Conservation (phyloP, 2,329 filamentous ascomycete genomes). For the Gnomoniopsis smithogilvyi region DNA sequence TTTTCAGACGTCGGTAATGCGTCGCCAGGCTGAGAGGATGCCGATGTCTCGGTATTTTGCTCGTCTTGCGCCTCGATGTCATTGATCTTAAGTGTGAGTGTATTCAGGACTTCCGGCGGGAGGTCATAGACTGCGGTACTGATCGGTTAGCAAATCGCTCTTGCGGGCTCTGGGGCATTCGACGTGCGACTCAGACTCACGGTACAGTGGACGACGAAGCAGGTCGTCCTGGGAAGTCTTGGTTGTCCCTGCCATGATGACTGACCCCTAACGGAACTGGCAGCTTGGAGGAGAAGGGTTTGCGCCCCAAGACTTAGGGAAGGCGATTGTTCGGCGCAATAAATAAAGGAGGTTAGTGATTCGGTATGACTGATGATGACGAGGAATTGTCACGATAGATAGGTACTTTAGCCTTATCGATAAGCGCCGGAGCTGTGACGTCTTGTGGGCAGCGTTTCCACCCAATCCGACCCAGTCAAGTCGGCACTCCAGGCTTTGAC, state of each 20-base stretch:
- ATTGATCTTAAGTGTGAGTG: constrained; percentile 57
- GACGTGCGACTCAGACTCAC: constrained; percentile 31
- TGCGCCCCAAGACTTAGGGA: too few relatives aligned
- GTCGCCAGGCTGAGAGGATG: constrained; percentile 17
- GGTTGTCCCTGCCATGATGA: constrained; percentile 16
- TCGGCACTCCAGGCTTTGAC: too few relatives aligned
- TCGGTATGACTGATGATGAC: too few relatives aligned
- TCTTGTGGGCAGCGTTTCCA: too few relatives aligned
- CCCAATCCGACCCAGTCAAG: too few relatives aligned
- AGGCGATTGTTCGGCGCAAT: too few relatives aligned
- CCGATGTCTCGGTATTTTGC: constrained; percentile 27
- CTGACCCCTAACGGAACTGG: too few relatives aligned
- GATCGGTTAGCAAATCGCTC: constrained; percentile 21
- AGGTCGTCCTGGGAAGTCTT: constrained; percentile 41
- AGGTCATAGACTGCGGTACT: constrained; percentile 70
- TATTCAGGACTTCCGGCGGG: constrained; percentile 67
- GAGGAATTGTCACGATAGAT: too few relatives aligned
- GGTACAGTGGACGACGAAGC: constrained; percentile 49
- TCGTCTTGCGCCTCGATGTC: constrained; percentile 35
- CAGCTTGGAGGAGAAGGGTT: too few relatives aligned
- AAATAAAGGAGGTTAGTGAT: too few relatives aligned
- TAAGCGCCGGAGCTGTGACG: too few relatives aligned
- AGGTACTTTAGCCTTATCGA: too few relatives aligned
- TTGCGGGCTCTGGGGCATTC: constrained; percentile 17
- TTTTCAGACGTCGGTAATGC: constrained; percentile 23